These are phyloP conservation scores for Colletotrichum eremochloae DNA, from an alignment of 2,329 filamentous ascomycete species.

Conservation along the genomic window DNA sequence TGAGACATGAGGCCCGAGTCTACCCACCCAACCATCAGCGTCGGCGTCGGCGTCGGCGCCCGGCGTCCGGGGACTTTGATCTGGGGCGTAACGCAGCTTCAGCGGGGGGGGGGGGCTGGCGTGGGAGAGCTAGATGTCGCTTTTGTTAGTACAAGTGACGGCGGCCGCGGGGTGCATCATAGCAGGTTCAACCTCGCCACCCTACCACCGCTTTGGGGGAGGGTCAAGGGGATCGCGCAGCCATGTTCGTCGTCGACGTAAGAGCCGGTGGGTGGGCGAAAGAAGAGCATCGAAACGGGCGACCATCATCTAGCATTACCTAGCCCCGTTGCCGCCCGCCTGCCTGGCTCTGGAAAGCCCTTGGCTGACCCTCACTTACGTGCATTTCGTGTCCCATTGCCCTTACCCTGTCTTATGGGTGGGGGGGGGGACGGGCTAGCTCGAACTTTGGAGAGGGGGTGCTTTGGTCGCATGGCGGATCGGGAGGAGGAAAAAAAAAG, in stretches of 20 bases:
- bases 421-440: slow-evolving; percentile 6
- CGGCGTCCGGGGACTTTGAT: slow-evolving; percentile 2
- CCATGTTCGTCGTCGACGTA: slow-evolving; percentile 15
- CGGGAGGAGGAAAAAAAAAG: neutral
- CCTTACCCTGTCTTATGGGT: slow-evolving; percentile 6
- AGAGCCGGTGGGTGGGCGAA: neutral
- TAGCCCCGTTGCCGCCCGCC: slow-evolving; percentile 13
- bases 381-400: slow-evolving; percentile 7
- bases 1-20: slow-evolving; percentile 14
- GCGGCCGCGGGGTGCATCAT: neutral
- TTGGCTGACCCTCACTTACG: slow-evolving; percentile 28
- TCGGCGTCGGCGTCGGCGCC: slow-evolving; percentile 10
- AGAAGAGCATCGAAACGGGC: slow-evolving; percentile 15
- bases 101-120: neutral
- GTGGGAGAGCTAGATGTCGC: neutral
- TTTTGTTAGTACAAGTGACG: slow-evolving; percentile 1
- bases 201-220: slow-evolving; percentile 3
- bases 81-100: slow-evolving; percentile 1
- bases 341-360: slow-evolving; percentile 22
- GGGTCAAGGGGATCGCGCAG: slow-evolving; percentile 17
- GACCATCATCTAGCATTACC: neutral
- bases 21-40: slow-evolving; percentile 11
- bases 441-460: slow-evolving; percentile 1
- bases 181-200: neutral
- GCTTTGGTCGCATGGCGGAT: slow-evolving; percentile 7